A percentile compares a stretch with the other conserved stretches of the same genome.
These are phyloP conservation scores for Candida wancherniae DNA, from an alignment of 805 yeast species.

Conservation along the genomic window DNA sequence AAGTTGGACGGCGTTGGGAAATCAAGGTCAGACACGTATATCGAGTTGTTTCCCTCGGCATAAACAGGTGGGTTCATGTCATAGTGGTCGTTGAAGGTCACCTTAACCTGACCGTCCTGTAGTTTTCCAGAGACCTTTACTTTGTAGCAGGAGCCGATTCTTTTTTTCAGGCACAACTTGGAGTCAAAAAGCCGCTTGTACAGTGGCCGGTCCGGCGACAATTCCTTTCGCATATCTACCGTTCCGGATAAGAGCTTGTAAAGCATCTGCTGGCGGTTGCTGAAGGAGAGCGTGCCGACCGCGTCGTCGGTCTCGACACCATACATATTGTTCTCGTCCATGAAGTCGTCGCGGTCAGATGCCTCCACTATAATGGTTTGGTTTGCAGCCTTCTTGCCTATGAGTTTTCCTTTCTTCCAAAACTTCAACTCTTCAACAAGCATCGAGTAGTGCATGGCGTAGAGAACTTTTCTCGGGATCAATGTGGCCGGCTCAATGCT, in stretches of 20 bases:
- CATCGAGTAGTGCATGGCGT: slow-evolving; percentile 45
- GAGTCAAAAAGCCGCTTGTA: slow-evolving; percentile 42
- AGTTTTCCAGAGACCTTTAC: slow-evolving; percentile 30
- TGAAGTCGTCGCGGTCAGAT: slow-evolving; percentile 31
- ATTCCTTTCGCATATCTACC: slow-evolving; percentile 24
- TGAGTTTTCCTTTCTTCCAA: slow-evolving; percentile 49
- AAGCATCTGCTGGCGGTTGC: slow-evolving; percentile 35
- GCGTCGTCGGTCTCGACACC: too few species aligned
- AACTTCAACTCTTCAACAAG: slow-evolving; percentile 70
- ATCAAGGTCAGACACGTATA: slow-evolving; percentile 60
- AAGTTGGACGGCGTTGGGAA: slow-evolving; percentile 60
- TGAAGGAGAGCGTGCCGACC: slow-evolving; percentile 29
- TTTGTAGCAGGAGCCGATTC: slow-evolving; percentile 55
- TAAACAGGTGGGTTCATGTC: slow-evolving; percentile 41
- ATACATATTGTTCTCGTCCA: slow-evolving; percentile 19
- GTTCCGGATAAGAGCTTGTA: slow-evolving; percentile 61
- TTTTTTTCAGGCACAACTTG: slow-evolving; percentile 50
- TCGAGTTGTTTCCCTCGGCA: slow-evolving; percentile 57
- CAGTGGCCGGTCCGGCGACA: slow-evolving; percentile 4
- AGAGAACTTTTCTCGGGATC: slow-evolving; percentile 33
- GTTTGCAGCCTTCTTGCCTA: slow-evolving; percentile 46
- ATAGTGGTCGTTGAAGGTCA: slow-evolving; percentile 53
- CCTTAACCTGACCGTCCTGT: slow-evolving; percentile 10
- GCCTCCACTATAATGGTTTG: slow-evolving; percentile 60
- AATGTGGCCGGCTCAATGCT: slow-evolving; percentile 21